Percentiles rank a stretch among this genome's conserved stretches.
Conservation (phyloP, 1,284 basidiomycete genomes). For the Pascua guehoae region DNA sequence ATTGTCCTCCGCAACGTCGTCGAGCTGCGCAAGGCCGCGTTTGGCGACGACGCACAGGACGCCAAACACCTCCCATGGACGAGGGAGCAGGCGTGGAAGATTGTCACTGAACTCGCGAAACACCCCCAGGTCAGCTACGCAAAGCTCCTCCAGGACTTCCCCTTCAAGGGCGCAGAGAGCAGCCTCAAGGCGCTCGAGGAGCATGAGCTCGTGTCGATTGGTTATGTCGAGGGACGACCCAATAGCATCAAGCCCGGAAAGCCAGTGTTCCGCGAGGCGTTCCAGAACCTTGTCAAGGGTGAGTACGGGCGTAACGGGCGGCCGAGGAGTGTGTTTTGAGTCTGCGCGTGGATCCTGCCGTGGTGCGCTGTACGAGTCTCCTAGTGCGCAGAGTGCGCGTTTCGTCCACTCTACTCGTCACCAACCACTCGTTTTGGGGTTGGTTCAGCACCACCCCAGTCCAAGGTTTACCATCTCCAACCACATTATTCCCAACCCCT, state of each 20-base stretch:
- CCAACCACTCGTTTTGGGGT: no score
- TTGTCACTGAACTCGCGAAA: conserved; percentile 71
- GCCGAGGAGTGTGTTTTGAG: not conserved
- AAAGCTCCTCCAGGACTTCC: conserved; percentile 73
- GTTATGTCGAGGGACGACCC: conserved; percentile 74
- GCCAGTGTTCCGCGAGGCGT: conserved; percentile 82
- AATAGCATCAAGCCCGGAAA: conserved; percentile 81
- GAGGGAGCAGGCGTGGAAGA: conserved; percentile 79
- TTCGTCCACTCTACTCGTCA: no score
- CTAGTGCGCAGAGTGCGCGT: no score
- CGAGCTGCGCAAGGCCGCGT: conserved; percentile 84
- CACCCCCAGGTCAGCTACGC: conserved; percentile 74
- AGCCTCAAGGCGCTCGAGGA: conserved; percentile 82
- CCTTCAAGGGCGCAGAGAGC: conserved; percentile 86
- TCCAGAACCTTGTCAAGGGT: conserved; percentile 74
- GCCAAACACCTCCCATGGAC: conserved; percentile 79
- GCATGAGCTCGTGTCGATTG: conserved; percentile 79
- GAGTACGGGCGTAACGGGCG: conserved; percentile 23
- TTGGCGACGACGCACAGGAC: conserved; percentile 86
- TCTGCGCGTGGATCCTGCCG: no score
- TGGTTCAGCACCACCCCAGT: no score
- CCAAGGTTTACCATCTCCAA: no score
- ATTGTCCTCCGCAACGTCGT: conserved; percentile 73
- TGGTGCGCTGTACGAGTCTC: no score
- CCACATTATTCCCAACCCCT: no score